These are phyloP conservation scores for Ganoderma sinense DNA, from an alignment of 1,284 basidiomycete species.

Conservation along the genomic window DNA sequence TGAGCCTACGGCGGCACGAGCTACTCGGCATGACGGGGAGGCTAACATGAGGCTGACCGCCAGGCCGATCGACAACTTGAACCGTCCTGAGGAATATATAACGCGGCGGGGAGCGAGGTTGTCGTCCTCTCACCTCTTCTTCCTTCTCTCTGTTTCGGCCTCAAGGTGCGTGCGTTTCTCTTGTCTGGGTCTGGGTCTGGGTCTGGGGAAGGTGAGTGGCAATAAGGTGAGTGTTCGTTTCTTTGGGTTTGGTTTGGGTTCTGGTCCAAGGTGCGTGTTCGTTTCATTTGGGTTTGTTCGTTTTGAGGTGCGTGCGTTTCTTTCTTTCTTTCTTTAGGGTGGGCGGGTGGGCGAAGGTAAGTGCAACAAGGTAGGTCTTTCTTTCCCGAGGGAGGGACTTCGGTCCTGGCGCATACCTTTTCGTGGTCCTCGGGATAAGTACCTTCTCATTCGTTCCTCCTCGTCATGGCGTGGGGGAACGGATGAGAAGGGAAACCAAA, in stretches of 20 bases:
- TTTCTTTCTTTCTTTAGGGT: not conserved
- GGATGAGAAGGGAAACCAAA: not conserved
- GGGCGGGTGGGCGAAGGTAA: not conserved
- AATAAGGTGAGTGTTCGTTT: not conserved
- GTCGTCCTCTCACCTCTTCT: not conserved
- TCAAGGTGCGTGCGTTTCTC: not conserved
- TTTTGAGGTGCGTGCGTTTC: not conserved
- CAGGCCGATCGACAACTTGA: not conserved
- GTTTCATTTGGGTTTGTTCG: not conserved
- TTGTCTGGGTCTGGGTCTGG: not conserved
- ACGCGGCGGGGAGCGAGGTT: not conserved
- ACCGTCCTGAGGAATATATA: not conserved
- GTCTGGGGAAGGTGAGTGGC: not conserved
- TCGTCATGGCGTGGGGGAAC: not conserved
- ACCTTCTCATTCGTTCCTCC: not conserved
- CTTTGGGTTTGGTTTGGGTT: not conserved
- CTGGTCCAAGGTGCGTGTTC: not conserved
- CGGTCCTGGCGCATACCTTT: constrained; percentile 4
- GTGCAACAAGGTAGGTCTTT: not conserved
- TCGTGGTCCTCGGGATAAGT: constrained; percentile 5
- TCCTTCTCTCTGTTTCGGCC: not conserved
- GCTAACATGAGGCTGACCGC: not conserved
- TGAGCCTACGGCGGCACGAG: not conserved
- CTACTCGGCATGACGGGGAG: not conserved
- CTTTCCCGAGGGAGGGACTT: constrained; percentile 3